These are phyloP conservation scores for Lodderomyces margitis DNA, from an alignment of 1,139 yeast genomes.

Conservation along the genomic window DNA sequence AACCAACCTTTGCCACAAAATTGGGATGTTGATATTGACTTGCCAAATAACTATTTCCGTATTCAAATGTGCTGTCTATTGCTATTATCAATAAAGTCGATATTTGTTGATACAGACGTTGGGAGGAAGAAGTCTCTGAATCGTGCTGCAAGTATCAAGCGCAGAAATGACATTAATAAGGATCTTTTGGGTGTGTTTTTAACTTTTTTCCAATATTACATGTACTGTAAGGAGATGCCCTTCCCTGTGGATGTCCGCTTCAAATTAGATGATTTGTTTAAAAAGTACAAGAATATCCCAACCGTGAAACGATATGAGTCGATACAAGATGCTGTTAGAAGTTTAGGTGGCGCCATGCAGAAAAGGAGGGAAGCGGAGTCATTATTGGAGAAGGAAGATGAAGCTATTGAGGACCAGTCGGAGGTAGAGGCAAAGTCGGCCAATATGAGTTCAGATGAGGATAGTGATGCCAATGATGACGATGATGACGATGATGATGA, in stretches of 20 bases:
- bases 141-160: constrained; percentile 11
- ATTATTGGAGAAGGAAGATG: constrained; percentile 18
- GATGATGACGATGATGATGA: constrained; percentile 22
- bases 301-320: constrained; percentile 37
- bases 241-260: constrained; percentile 66
- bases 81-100: constrained; percentile 20
- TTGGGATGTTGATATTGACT: constrained; percentile 48
- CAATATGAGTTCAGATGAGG: constrained; percentile 18
- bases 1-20: constrained; percentile 56
- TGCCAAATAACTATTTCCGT: constrained; percentile 69
- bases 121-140: constrained; percentile 9
- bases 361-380: constrained; percentile 19
- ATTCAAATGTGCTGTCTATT: constrained; percentile 50
- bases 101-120: constrained; percentile 13
- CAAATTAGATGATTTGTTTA: constrained; percentile 47
- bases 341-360: constrained; percentile 30
- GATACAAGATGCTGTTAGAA: constrained; percentile 40
- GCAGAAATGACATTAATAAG: constrained; percentile 16
- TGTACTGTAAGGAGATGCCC: constrained; percentile 62
- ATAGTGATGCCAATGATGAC: constrained; percentile 19
- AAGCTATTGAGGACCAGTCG: constrained; percentile 11
- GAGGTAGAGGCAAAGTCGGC: constrained; percentile 17
- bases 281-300: constrained; percentile 18
- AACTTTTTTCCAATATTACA: constrained; percentile 70
- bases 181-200: constrained; percentile 46